phyloP scores from a whole-genome alignment of 768 basidiomycete species.

The Clitopilus hobsonii region DNA sequence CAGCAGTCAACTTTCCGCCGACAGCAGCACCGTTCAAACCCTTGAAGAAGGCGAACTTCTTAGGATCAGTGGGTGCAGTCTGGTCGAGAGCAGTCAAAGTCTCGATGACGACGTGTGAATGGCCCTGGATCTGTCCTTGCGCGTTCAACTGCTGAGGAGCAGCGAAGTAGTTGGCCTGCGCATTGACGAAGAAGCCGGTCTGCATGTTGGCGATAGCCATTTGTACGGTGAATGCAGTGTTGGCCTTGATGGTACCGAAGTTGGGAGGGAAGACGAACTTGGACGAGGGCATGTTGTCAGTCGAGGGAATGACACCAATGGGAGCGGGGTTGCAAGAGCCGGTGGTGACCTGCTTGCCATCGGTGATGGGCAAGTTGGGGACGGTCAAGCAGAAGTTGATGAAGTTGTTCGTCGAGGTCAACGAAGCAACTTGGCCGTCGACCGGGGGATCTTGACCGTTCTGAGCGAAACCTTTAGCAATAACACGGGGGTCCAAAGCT shows the following conservation, averaged over 20 bases:
- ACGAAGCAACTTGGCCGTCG: slow-evolving; percentile 36
- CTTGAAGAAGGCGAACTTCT: slow-evolving; percentile 63
- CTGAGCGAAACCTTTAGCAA: slow-evolving; percentile 21
- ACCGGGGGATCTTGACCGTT: slow-evolving; percentile 21
- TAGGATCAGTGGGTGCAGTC: slow-evolving; percentile 41
- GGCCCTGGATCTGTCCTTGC: slow-evolving; percentile 37
- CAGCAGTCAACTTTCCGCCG: slow-evolving; percentile 46
- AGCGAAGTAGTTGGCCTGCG: slow-evolving; percentile 34
- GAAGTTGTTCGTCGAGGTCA: slow-evolving; percentile 47
- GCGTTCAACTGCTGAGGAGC: slow-evolving; percentile 41
- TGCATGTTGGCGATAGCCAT: slow-evolving; percentile 30
- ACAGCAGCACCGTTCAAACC: slow-evolving; percentile 43
- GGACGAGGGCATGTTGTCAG: slow-evolving; percentile 32
- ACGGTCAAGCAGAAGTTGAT: slow-evolving; percentile 43
- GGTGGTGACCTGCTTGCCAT: slow-evolving; percentile 30
- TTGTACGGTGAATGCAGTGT: slow-evolving; percentile 37
- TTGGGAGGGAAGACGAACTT: slow-evolving; percentile 33
- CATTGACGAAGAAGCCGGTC: slow-evolving; percentile 41
- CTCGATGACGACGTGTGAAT: slow-evolving; percentile 45
- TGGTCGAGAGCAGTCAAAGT: slow-evolving; percentile 19
- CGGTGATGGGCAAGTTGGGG: slow-evolving; percentile 48
- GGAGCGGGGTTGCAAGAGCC: slow-evolving; percentile 21
- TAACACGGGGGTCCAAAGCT: slow-evolving; percentile 22
- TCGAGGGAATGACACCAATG: slow-evolving; percentile 42
- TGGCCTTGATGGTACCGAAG: slow-evolving; percentile 32